These are phyloP conservation scores for Endocalyx cinctus DNA, from an alignment of 2,329 filamentous ascomycete species.

Conservation along the genomic window DNA sequence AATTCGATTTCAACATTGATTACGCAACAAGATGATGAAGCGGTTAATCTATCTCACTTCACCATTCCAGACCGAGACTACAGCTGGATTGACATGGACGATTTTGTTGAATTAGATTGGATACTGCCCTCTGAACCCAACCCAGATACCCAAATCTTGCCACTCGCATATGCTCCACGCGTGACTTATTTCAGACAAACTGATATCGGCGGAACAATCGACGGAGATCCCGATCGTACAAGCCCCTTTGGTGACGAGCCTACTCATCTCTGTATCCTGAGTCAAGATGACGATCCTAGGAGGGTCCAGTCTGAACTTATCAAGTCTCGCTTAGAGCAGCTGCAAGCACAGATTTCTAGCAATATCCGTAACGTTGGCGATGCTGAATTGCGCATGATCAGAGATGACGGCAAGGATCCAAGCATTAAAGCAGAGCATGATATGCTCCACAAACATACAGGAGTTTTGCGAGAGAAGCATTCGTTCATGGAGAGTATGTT, in stretches of 20 bases:
- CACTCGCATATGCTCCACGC: constrained; percentile 85
- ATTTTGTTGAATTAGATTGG: constrained; percentile 98
- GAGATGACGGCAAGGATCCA: constrained; percentile 43
- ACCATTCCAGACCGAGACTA: constrained; percentile 93
- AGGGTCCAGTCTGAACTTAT: constrained; percentile 85
- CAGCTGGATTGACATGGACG: constrained; percentile 98
- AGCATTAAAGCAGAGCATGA: constrained; percentile 57
- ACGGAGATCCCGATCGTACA: constrained; percentile 73
- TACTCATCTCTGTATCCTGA: constrained; percentile 95
- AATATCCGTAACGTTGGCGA: constrained; percentile 72
- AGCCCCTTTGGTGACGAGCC: constrained; percentile 91
- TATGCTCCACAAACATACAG: constrained; percentile 50
- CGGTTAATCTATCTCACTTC: constrained; percentile 77
- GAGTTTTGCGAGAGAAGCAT: constrained; percentile 54
- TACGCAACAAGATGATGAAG: constrained; percentile 49
- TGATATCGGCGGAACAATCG: constrained; percentile 77
- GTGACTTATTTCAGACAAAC: constrained; percentile 98
- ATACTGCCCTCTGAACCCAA: constrained; percentile 85
- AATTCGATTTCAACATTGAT: constrained; percentile 48
- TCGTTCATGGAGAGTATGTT: constrained; percentile 56
- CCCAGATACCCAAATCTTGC: constrained; percentile 89
- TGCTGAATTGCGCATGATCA: constrained; percentile 63
- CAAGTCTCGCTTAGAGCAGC: constrained; percentile 69
- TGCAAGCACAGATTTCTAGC: constrained; percentile 71
- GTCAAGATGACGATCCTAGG: constrained; percentile 80